Conservation (phyloP, 768 basidiomycete genomes). For the Boletus rubescentipes region DNA sequence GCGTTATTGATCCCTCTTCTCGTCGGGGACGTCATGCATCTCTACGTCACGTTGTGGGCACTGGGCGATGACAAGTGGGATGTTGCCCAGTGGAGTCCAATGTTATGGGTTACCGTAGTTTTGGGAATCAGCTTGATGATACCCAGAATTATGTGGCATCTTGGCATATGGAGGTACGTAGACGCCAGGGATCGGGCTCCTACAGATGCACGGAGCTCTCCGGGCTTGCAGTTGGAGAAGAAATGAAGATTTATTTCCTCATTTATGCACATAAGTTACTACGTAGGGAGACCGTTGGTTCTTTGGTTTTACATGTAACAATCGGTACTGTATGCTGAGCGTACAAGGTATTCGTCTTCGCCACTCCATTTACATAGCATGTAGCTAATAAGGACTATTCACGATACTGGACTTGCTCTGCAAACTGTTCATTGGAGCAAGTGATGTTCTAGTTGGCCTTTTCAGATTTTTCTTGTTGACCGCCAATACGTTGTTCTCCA, state of each 20-base stretch:
- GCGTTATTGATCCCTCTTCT: conserved; percentile 68
- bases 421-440: conserved; percentile 45
- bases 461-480: conserved; percentile 92
- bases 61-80: conserved; percentile 70
- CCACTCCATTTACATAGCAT: neutral
- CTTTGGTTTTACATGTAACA: neutral
- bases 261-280: conserved; percentile 17
- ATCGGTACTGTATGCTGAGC: neutral
- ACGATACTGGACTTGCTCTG: conserved; percentile 65
- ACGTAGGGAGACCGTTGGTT: neutral
- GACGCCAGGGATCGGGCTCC: conserved; percentile 54
- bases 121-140: conserved; percentile 65
- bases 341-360: conserved; percentile 18
- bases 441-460: conserved; percentile 75
- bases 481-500: conserved; percentile 90
- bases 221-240: conserved; percentile 5
- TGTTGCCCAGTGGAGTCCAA: conserved; percentile 59
- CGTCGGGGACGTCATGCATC: conserved; percentile 65
- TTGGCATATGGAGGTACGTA: conserved; percentile 73
- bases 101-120: conserved; percentile 66
- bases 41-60: conserved; percentile 71
- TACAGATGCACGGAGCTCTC: neutral
- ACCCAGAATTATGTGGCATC: conserved; percentile 70
- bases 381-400: conserved; percentile 55
- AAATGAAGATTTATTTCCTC: conserved; percentile 22